Conservation (phyloP, 2,329 filamentous ascomycete genomes). For the Trichoderma hamatum region DNA sequence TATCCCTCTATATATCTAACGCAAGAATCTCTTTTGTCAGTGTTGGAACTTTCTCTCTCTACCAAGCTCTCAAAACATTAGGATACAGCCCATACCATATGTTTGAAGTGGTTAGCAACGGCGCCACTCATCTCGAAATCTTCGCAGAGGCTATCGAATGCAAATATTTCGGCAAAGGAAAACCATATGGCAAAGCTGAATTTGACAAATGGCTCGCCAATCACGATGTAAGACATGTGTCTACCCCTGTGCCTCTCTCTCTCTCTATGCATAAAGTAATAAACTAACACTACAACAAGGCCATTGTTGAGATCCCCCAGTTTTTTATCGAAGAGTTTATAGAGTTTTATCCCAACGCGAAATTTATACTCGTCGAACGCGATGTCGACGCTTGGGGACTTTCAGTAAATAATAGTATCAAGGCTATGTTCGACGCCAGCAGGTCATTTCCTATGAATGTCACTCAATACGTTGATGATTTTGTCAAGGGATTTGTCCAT, state of each 20-base stretch:
- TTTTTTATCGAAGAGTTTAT: conserved; percentile 37
- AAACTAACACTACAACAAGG: conserved; percentile 23
- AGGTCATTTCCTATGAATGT: conserved; percentile 34
- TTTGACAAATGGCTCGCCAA: conserved; percentile 47
- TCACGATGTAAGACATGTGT: conserved; percentile 41
- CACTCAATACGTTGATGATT: conserved; percentile 34
- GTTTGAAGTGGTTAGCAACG: conserved; percentile 36
- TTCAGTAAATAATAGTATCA: conserved; percentile 35
- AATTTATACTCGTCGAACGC: conserved; percentile 43
- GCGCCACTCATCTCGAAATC: conserved; percentile 33
- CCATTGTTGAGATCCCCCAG: conserved; percentile 29
- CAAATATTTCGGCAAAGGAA: conserved; percentile 35
- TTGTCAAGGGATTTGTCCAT: conserved; percentile 11
- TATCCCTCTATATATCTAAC: neutral
- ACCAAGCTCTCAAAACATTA: conserved; percentile 40
- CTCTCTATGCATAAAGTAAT: neutral
- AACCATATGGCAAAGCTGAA: conserved; percentile 41
- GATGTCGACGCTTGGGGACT: conserved; percentile 40
- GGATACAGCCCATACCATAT: conserved; percentile 45
- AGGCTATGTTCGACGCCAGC: neutral
- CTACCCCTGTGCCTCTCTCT: conserved; percentile 5
- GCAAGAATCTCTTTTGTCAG: conserved; percentile 29
- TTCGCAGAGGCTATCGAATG: conserved; percentile 38
- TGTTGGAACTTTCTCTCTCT: conserved; percentile 42
- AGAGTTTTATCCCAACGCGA: conserved; percentile 37